Evolutionary conservation across 176 grass and related monocot species (phyloP), one percentile per base, ranked within the genome.

Genomic region (Eragrostis curvula): DNA sequence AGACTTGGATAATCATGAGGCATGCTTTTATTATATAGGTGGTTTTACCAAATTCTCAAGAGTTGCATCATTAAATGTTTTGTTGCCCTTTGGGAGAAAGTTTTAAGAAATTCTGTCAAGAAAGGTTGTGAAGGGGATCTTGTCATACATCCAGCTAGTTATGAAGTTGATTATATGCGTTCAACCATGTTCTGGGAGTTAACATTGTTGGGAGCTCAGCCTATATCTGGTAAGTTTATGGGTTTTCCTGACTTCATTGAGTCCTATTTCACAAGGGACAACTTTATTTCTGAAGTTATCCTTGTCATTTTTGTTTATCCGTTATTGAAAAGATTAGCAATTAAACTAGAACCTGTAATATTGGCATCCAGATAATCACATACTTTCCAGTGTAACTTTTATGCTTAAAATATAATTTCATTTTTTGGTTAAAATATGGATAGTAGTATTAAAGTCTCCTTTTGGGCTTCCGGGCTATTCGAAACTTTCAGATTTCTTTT

Each of bases 11-110:
- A 65, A 45, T 53, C 25, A 28, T 77, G 44, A 51, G 44, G 12
- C 20, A 16, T 71, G 50, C 46, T 63, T 78, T 77, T 63, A 7
- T 49, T 66, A 44, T 87, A 57, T 55, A 71, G 79, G 55, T 43
- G 20, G 63, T 70, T 9, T 36, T 45, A 68, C 27, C 28, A 81
- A 17, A 70, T 58, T 75, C 39, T 18, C 71, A 77, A 76, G 64
- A 71, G 70, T 23, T 67, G 65, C 72, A 71, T 53, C 15, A 3
- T 43, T 77, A 4, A 36, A 70, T 80, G 39, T 24, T 83, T 17
- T 65, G 15, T 44, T 59, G 20, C 21, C 17, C 0, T 64, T 63
- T 52, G 8, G 20, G 78, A 46, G 64, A 7, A 53, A 36, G 18
- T n/a, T 80, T 58, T 55, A 79, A 70, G 11, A 9, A 21, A 43